These are phyloP conservation scores for Gynostemma pentaphyllum DNA, from an alignment of 306 rosid genomes.

Conservation along the genomic window DNA sequence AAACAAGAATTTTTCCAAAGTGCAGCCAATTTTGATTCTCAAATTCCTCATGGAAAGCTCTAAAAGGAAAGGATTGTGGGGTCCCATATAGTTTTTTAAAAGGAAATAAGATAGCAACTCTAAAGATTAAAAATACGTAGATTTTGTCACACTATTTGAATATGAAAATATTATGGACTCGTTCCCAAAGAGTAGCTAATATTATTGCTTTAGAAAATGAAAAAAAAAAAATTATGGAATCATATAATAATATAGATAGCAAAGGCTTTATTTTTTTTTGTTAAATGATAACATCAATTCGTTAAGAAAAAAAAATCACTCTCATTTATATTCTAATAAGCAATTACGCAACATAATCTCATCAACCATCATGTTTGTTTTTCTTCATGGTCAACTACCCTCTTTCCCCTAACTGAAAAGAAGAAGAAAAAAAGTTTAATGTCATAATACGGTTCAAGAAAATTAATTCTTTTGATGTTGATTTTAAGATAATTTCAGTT, in stretches of 20 bases:
- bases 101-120: constrained; percentile 30
- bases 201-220: neutral
- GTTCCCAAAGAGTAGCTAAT: neutral
- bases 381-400: neutral
- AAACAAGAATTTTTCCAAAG: neutral
- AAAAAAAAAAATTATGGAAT: too few relatives aligned
- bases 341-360: constrained; percentile 22
- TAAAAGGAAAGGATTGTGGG: constrained; percentile 39
- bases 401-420: too few relatives aligned
- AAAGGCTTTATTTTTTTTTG: neutral
- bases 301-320: constrained; percentile 16
- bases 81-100: constrained; percentile 15
- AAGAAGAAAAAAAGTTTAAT: too few relatives aligned
- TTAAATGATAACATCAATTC: constrained; percentile 3
- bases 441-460: too few relatives aligned
- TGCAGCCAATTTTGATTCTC: constrained; percentile 17
- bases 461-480: too few relatives aligned
- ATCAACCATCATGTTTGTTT: neutral
- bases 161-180: neutral
- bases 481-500: too few relatives aligned
- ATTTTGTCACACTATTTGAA: neutral
- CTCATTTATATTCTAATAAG: neutral
- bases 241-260: neutral
- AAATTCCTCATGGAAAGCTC: constrained; percentile 13
- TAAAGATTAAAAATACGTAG: constrained; percentile 1